Evolutionary conservation across 768 basidiomycete genomes (phyloP).

Genomic region (Leccinum boreale): DNA sequence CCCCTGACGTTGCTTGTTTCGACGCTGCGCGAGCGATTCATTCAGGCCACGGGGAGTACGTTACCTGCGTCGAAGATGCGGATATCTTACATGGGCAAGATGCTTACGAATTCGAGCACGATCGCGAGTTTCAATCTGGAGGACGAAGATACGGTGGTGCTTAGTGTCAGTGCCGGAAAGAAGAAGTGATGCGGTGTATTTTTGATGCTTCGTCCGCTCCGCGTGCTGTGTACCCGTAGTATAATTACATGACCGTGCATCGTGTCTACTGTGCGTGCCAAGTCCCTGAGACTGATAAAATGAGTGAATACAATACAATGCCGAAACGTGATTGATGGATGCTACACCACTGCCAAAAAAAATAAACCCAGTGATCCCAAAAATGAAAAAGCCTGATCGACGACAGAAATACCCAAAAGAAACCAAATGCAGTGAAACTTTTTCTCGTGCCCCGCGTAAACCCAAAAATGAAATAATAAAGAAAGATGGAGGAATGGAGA

Average conservation of each 20-base stretch:
- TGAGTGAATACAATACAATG: conserved; percentile 16
- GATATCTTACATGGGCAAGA: conserved; percentile 76
- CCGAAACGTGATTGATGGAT: conserved; percentile 13
- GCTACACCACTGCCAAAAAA: neutral
- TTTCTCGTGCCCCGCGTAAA: conserved; percentile 13
- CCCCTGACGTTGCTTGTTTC: conserved; percentile 84
- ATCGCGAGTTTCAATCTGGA: conserved; percentile 88
- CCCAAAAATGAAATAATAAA: conserved; percentile 11
- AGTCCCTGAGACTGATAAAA: conserved; percentile 14
- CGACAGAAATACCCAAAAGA: neutral
- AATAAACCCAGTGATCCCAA: conserved; percentile 8
- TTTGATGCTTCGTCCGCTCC: conserved; percentile 1
- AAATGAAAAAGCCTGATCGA: neutral
- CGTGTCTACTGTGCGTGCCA: conserved; percentile 8
- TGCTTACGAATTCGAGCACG: conserved; percentile 82
- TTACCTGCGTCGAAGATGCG: conserved; percentile 78
- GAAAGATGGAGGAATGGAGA: neutral
- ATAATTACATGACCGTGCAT: conserved; percentile 11
- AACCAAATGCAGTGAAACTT: neutral
- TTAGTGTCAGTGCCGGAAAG: conserved; percentile 73
- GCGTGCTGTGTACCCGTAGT: conserved; percentile 10
- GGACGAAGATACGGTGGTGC: conserved; percentile 79
- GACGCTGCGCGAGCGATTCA: conserved; percentile 85
- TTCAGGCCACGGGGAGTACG: conserved; percentile 73
- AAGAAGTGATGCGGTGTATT: conserved; percentile 49